These are phyloP conservation scores for Nepenthes mirabilis DNA, from an alignment of 148 eudicot genomes.

Conservation along the genomic window DNA sequence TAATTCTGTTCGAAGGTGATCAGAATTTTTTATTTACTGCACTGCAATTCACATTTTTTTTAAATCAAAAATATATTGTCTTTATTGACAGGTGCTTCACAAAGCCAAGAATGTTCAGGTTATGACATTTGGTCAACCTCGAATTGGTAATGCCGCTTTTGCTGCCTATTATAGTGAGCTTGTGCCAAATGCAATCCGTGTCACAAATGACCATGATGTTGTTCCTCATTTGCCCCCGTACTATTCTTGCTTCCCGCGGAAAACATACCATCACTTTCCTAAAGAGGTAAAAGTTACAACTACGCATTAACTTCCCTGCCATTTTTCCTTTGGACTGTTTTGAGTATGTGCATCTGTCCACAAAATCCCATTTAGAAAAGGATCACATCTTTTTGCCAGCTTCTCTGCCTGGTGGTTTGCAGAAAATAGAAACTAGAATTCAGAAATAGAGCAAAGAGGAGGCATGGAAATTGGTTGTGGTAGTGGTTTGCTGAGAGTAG, in stretches of 20 bases:
- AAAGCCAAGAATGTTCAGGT: constrained; percentile 46
- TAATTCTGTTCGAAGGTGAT: too few species aligned
- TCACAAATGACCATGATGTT: constrained; percentile 76
- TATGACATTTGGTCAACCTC: constrained; percentile 92
- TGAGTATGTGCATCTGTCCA: too few species aligned
- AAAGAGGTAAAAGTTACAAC: constrained; percentile 52
- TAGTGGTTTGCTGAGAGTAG: too few species aligned
- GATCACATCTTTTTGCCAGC: too few species aligned
- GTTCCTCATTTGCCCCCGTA: constrained; percentile 97
- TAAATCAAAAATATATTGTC: neutral
- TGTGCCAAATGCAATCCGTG: constrained; percentile 76
- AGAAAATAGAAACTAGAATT: too few species aligned
- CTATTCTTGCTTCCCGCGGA: constrained; percentile 55
- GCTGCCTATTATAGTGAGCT: constrained; percentile 46
- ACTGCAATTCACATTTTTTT: neutral
- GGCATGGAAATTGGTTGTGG: too few species aligned
- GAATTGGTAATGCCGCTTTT: constrained; percentile 85
- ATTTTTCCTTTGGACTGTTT: too few species aligned
- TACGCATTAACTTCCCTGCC: too few species aligned
- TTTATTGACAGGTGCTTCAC: constrained; percentile 46
- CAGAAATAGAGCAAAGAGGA: too few species aligned
- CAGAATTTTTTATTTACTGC: neutral
- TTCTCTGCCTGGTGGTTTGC: too few species aligned
- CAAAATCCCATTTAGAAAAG: too few species aligned
- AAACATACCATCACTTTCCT: constrained; percentile 86